These are phyloP conservation scores for Ophiostoma triangulosporum DNA, from an alignment of 2,329 filamentous ascomycete species.

Conservation along the genomic window DNA sequence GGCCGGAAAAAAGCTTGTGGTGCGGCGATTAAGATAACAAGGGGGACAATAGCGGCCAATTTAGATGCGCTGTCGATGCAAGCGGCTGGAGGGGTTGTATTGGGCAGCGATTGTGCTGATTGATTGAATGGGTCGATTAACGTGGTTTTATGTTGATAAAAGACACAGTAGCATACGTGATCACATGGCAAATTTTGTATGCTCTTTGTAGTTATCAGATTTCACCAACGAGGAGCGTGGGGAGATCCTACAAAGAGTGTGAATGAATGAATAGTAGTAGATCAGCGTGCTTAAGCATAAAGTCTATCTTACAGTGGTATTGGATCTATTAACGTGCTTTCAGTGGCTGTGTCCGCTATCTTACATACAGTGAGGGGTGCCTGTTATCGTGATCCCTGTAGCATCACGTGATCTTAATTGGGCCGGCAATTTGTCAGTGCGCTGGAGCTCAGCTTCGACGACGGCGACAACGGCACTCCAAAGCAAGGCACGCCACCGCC, in stretches of 20 bases:
- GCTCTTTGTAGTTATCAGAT: neutral
- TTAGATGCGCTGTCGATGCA: neutral
- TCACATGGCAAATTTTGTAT: neutral
- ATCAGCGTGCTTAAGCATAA: no score
- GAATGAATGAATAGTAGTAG: no score
- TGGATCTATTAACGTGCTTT: no score
- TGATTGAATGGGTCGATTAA: no score
- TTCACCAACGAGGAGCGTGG: neutral
- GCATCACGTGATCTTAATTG: neutral
- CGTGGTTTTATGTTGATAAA: no score
- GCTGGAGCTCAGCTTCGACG: neutral
- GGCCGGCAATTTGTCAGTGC: neutral
- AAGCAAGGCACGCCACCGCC: neutral
- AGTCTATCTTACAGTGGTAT: no score
- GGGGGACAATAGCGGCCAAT: conserved; percentile 4
- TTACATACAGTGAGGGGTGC: neutral
- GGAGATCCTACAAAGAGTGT: no score
- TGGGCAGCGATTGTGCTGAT: neutral
- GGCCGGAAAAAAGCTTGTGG: neutral
- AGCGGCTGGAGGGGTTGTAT: neutral
- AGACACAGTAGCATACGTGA: neutral
- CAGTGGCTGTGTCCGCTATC: no score
- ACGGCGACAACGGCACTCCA: neutral
- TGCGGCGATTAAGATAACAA: neutral
- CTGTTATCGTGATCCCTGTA: neutral